These are phyloP conservation scores for Lathyrus oleraceus DNA, from an alignment of 306 rosid species.

Conservation along the genomic window DNA sequence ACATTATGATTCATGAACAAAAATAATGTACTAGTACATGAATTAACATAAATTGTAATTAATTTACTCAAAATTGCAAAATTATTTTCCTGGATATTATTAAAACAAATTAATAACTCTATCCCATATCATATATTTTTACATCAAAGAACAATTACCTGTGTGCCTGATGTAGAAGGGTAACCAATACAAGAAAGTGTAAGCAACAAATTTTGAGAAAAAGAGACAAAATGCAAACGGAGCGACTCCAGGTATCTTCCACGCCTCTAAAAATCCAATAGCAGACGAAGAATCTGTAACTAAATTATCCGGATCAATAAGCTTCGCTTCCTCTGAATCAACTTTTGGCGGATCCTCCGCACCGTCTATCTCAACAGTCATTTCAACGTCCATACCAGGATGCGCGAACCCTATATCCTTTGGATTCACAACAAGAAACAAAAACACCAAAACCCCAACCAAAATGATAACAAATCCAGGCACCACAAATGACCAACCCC, in stretches of 20 bases:
- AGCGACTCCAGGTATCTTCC: slow-evolving; percentile 89
- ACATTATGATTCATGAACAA: not conserved
- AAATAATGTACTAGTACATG: not conserved
- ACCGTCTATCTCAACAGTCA: slow-evolving; percentile 44
- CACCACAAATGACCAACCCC: slow-evolving; percentile 97
- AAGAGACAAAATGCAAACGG: slow-evolving; percentile 82
- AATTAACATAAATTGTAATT: no score
- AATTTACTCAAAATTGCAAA: no score
- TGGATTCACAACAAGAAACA: slow-evolving; percentile 77
- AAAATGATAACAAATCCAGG: slow-evolving; percentile 76
- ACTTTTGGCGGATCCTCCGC: slow-evolving; percentile 40
- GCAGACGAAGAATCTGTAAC: slow-evolving; percentile 57
- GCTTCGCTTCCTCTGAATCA: slow-evolving; percentile 72
- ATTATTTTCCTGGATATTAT: no score
- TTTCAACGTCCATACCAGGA: slow-evolving; percentile 54
- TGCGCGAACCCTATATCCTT: slow-evolving; percentile 62
- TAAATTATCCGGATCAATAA: slow-evolving; percentile 44
- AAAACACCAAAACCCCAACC: slow-evolving; percentile 61
- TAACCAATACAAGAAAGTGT: slow-evolving; percentile 87
- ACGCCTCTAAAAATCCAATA: slow-evolving; percentile 92
- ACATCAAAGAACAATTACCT: slow-evolving; percentile 33
- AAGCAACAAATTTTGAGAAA: slow-evolving; percentile 95
- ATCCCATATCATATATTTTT: slow-evolving; percentile 26
- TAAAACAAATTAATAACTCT: slow-evolving; percentile 3
- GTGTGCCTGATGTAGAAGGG: slow-evolving; percentile 91